Evolutionary conservation across 768 basidiomycete species (phyloP).

Genomic region (Grammothele lineata): DNA sequence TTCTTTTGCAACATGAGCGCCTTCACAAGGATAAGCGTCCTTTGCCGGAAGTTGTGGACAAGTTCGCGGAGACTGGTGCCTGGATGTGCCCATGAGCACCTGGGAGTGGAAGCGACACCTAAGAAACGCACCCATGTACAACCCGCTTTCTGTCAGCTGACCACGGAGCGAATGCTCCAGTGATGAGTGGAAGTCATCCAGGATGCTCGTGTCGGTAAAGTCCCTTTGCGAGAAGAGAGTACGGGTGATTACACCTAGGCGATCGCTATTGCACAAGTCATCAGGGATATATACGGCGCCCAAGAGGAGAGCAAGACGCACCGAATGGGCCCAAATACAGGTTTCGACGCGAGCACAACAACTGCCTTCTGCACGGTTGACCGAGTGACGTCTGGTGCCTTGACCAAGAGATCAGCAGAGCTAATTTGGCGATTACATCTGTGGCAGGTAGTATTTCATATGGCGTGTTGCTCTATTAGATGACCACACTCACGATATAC

Average conservation of each 20-base stretch:
- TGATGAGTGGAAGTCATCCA: conserved; percentile 82
- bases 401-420: conserved; percentile 70
- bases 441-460: background rate
- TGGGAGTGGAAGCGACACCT: too few relatives aligned
- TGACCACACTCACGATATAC: conserved; percentile 86
- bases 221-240: conserved; percentile 72
- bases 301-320: conserved; percentile 20
- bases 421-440: conserved; percentile 96
- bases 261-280: too few relatives aligned
- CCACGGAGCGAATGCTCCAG: conserved; percentile 71
- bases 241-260: conserved; percentile 89
- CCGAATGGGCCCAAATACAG: conserved; percentile 93
- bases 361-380: conserved; percentile 98
- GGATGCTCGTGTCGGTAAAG: conserved; percentile 80
- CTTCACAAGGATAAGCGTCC: conserved; percentile 90
- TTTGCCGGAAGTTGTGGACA: conserved; percentile 89
- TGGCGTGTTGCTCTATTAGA: too few relatives aligned
- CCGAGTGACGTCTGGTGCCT: conserved; percentile 83
- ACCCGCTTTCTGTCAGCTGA: conserved; percentile 85
- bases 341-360: conserved; percentile 86
- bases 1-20: conserved; percentile 90
- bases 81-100: conserved; percentile 19
- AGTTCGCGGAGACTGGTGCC: conserved; percentile 85
- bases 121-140: conserved; percentile 81
- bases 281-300: too few relatives aligned